A percentile compares a stretch with the other conserved stretches of the same genome.
phyloP scores from a whole-genome alignment of 257 asterid genomes.

The Paraleonurus japonicus region DNA sequence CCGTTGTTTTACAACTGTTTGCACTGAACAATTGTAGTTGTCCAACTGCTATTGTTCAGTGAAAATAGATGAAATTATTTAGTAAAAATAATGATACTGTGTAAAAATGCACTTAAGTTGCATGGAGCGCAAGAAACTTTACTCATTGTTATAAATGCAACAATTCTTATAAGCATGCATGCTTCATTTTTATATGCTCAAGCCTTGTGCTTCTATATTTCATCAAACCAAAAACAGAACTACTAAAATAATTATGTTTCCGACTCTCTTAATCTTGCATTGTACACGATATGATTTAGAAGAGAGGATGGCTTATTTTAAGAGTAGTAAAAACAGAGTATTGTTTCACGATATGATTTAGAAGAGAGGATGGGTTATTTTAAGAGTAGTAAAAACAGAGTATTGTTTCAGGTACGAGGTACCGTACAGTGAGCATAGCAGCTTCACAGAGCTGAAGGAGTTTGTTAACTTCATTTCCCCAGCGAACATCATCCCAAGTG shows the following conservation, averaged over 20 bases:
- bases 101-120: too few species aligned
- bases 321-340: not conserved
- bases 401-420: conserved; percentile 77
- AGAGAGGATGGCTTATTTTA: too few species aligned
- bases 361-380: not conserved
- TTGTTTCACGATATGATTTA: conserved; percentile 30
- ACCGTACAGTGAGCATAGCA: conserved; percentile 92
- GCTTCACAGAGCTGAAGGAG: conserved; percentile 84
- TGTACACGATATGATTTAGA: not conserved
- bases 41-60: too few species aligned
- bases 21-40: too few species aligned
- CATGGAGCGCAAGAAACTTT: too few species aligned
- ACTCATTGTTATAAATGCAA: too few species aligned
- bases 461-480: conserved; percentile 80
- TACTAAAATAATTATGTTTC: not conserved
- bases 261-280: not conserved
- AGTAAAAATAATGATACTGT: too few species aligned
- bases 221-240: not conserved
- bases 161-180: not conserved
- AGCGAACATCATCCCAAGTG: conserved; percentile 74
- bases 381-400: not conserved
- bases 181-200: too few species aligned
- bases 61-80: too few species aligned
- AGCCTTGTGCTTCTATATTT: too few species aligned
- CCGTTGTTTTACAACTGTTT: too few species aligned